Evolutionary conservation across 2,329 filamentous ascomycete species (phyloP), one percentile per base, ranked within the genome.

Genomic region (Colletotrichum lentis): DNA sequence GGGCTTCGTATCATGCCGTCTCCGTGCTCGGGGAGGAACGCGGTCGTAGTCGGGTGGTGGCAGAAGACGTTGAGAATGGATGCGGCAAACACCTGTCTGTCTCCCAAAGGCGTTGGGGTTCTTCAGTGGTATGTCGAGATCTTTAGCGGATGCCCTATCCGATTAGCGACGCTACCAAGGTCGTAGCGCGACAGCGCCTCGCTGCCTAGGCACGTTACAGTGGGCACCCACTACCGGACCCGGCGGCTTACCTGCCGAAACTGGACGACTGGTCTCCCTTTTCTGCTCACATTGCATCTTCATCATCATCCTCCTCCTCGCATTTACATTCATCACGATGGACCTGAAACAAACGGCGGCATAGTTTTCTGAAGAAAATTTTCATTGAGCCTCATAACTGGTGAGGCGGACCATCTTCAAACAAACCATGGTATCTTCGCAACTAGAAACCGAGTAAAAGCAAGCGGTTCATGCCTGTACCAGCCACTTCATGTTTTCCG

Each of bases 391-490:
- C 39, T 11, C 24, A 35, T 43, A 20, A 43, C 22, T 35, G 14
- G 20, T n/a, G 49, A 56, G 50, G 55, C 6, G 20, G 37, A 53
- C 31, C 35, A 39, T 46, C 18, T 31, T 59, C 65, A 52, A 65
- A 56, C 39, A 44, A 35, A 68, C 65, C 22, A 60, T 60, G 65
- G 65, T 68, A 68, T 62, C 52, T 65, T 60, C 24, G 46, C 50
- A 43, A 37, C 24, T 37, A 56, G 31, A 68, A 65, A 31, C 54
- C 44, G 55, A 64, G 43, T 65, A 35, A 64, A 61, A 64, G 39
- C 60, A 67, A 68, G 62, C 62, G 65, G 55, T 56, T 50, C 62
- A 65, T 60, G 65, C 61, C 49, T 50, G 62, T 60, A 44, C 65
- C 65, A 68, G 62, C 62, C 43, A 68, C 44, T 46, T 39, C 62